Evolutionary conservation across 106 monocot genomes (phyloP).

Genomic region (Dioscorea zingiberensis): DNA sequence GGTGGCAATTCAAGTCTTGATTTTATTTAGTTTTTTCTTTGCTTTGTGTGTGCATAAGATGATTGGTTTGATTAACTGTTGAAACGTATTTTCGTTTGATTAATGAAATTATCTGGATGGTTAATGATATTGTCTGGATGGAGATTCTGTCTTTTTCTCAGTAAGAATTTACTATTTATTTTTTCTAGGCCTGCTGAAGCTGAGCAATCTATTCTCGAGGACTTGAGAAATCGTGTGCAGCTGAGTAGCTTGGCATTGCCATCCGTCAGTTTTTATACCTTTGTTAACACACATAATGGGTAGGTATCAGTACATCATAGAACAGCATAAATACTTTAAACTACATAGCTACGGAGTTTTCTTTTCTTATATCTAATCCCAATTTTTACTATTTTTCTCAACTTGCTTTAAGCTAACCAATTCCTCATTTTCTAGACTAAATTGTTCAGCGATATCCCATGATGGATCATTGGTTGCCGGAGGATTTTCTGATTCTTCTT

Average conservation of each 20-base stretch:
- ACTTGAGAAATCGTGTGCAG: constrained; percentile 82
- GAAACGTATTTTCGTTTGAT: no score
- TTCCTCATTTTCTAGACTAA: constrained; percentile 43
- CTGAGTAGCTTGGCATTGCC: constrained; percentile 80
- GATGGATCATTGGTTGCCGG: constrained; percentile 95
- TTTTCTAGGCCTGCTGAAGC: constrained; percentile 59
- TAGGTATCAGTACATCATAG: constrained; percentile 14
- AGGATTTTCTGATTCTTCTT: constrained; percentile 95
- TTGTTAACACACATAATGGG: constrained; percentile 92
- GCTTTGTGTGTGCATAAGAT: no score
- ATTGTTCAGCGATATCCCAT: constrained; percentile 80
- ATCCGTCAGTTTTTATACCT: constrained; percentile 95
- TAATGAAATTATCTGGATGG: no score
- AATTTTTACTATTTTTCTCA: background rate
- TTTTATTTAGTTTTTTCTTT: no score
- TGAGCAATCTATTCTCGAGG: constrained; percentile 82
- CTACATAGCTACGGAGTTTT: background rate
- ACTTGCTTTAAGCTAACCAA: background rate
- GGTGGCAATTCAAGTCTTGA: no score
- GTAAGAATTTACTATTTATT: background rate
- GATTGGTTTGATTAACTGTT: no score
- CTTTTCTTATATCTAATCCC: background rate
- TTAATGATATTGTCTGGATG: no score
- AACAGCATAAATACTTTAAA: background rate
- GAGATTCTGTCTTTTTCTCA: no score